Evolutionary conservation across 2,329 filamentous ascomycete species (phyloP), one percentile per base, ranked within the genome.

Genomic region (Epichloe festucae): DNA sequence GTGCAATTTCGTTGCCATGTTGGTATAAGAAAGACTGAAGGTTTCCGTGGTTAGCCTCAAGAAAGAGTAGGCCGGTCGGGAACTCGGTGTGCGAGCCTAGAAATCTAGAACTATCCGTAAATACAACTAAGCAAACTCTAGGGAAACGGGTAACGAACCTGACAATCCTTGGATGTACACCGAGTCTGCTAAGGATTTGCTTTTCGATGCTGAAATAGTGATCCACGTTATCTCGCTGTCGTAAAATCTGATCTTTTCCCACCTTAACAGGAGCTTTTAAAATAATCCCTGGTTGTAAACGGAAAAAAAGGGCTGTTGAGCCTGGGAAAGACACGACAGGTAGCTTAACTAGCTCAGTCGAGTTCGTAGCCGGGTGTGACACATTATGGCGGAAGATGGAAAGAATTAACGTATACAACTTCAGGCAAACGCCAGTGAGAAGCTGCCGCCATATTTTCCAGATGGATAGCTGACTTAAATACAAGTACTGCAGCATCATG

Each of bases 231-330:
- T 52, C 49, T 23, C 50, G 49, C 42, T 46, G 41, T n/a, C 39
- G 40, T 14, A 55, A 46, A 23, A 52, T 36, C 36, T 51, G 52
- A 34, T 56, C 49, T 17, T 47, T 7, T 6, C 39, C 35, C 3
- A 52, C 46, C 45, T 41, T 53, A 10, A 50, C 51, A 38, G 51
- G 43, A 23, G 54, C 49, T 34, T 56, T 56, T 14, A 56, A 27
- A n/a, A 56, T 46, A 14, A 55, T 40, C 3, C 51, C 51, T 31
- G 51, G 49, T 23, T 15, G 50, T n/a, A 45, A 15, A 21, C 53
- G 41, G 34, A 56, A 56, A 45, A 57, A 57, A 23, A 53, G 36
- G 19, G 54, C 52, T 5, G 55, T 54, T 8, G 54, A 55, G 39
- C 52, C 54, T 3, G 48, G 49, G 48, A 57, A 57, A 31, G 31